phyloP scores from a whole-genome alignment of 805 yeast species.

The Myxozyma neglecta region DNA sequence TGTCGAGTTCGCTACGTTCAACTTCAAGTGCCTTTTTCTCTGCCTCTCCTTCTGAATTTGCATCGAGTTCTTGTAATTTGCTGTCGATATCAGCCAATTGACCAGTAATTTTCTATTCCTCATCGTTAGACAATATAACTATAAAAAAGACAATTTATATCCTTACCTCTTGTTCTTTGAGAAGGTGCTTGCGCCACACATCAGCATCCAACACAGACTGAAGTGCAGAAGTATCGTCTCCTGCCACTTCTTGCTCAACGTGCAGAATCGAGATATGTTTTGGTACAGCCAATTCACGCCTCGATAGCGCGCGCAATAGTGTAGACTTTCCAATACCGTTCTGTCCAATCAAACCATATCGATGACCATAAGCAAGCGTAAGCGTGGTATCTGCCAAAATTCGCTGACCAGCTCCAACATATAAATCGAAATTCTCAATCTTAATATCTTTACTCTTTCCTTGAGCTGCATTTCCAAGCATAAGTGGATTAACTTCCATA shows the following conservation, averaged over 20 bases:
- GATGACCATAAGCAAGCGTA: slow-evolving; percentile 84
- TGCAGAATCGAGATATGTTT: slow-evolving; percentile 93
- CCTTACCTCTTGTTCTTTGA: slow-evolving; percentile 61
- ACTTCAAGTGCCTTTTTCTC: slow-evolving; percentile 80
- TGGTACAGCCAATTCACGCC: slow-evolving; percentile 92
- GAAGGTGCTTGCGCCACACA: slow-evolving; percentile 93
- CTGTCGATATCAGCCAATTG: slow-evolving; percentile 73
- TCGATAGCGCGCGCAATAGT: slow-evolving; percentile 79
- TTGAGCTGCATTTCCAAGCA: slow-evolving; percentile 61
- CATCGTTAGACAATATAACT: not conserved
- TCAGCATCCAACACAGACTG: slow-evolving; percentile 99
- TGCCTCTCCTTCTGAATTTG: slow-evolving; percentile 40
- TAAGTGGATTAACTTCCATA: slow-evolving; percentile 92
- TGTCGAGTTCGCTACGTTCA: slow-evolving; percentile 84
- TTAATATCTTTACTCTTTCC: slow-evolving; percentile 91
- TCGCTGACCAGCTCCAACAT: slow-evolving; percentile 94
- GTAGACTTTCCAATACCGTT: slow-evolving; percentile 99
- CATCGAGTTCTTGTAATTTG: slow-evolving; percentile 56
- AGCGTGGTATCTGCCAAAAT: slow-evolving; percentile 85
- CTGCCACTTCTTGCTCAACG: slow-evolving; percentile 95
- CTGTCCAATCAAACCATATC: slow-evolving; percentile 97
- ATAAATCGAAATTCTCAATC: slow-evolving; percentile 86
- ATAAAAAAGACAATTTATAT: not conserved
- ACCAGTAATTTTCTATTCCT: slow-evolving; percentile 46
- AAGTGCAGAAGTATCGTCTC: slow-evolving; percentile 87